These are phyloP conservation scores for Fusarium poae DNA, from an alignment of 2,329 filamentous ascomycete species.

Conservation along the genomic window DNA sequence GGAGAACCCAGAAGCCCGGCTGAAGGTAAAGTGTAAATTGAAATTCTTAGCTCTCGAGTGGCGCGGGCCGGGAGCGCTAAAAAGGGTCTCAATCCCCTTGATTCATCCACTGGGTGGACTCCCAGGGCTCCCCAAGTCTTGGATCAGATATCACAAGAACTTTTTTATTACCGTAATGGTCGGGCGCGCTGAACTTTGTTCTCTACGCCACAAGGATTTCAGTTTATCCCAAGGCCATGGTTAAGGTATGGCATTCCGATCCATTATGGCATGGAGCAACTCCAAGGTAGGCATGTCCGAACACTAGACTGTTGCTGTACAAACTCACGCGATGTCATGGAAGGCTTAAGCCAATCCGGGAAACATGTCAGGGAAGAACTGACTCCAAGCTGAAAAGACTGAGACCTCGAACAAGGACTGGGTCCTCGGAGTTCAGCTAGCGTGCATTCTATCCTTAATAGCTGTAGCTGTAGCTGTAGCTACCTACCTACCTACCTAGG, in stretches of 20 bases:
- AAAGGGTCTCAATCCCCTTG: constrained; percentile 27
- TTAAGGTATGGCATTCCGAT: constrained; percentile 14
- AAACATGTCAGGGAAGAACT: constrained; percentile 1
- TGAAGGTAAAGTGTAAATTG: constrained; percentile 44
- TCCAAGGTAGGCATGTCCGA: constrained; percentile 11
- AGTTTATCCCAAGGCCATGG: constrained; percentile 31
- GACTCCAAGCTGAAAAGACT: constrained; percentile 3
- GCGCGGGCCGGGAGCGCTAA: constrained; percentile 44
- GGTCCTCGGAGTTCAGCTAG: neutral
- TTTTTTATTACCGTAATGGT: constrained; percentile 28
- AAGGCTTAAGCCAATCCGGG: constrained; percentile 13
- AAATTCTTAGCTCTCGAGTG: constrained; percentile 37
- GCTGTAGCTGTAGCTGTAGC: neutral
- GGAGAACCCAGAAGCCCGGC: constrained; percentile 41
- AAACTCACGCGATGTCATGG: constrained; percentile 2
- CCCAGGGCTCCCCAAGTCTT: constrained; percentile 3
- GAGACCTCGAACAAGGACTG: constrained; percentile 1
- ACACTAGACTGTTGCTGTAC: constrained; percentile 2
- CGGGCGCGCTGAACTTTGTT: constrained; percentile 15
- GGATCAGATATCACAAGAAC: constrained; percentile 6
- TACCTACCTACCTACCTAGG: too few relatives aligned
- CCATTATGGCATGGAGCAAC: neutral
- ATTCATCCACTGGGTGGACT: neutral
- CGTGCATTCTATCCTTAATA: neutral
- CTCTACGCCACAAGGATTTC: constrained; percentile 6